A percentile compares a stretch with the other conserved stretches of the same genome.
Conservation (phyloP, 176 grass and related monocot species). For the Aegilops speltoides region DNA sequence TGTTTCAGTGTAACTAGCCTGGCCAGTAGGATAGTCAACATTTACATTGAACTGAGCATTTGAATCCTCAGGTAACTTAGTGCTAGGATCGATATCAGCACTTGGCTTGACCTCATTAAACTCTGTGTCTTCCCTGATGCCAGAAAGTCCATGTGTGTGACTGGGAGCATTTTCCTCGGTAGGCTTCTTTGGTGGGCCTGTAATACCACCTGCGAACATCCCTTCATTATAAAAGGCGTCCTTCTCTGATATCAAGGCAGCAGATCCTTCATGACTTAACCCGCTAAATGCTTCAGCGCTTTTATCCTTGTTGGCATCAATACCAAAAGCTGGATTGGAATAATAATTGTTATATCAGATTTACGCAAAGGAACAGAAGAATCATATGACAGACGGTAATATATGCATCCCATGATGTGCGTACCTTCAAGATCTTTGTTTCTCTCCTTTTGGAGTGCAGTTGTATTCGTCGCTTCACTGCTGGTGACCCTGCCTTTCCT, state of each 20-base stretch:
- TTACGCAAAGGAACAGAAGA: background rate
- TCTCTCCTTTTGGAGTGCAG: conserved; percentile 36
- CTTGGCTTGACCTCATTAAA: conserved; percentile 18
- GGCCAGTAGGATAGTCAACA: conserved; percentile 15
- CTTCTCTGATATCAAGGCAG: conserved; percentile 39
- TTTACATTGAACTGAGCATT: conserved; percentile 50
- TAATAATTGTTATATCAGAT: conserved; percentile 28
- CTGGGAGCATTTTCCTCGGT: conserved; percentile 9
- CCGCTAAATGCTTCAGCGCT: conserved; percentile 10
- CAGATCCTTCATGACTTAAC: conserved; percentile 32
- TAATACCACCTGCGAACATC: conserved; percentile 21
- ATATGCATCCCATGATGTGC: background rate
- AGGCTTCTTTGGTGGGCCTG: conserved; percentile 4
- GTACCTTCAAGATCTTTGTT: conserved; percentile 47
- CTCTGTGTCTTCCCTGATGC: conserved; percentile 27
- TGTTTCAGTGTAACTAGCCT: conserved; percentile 16
- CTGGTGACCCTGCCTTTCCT: conserved; percentile 72
- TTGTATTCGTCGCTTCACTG: conserved; percentile 38
- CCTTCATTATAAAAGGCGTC: conserved; percentile 39
- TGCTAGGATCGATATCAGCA: conserved; percentile 36
- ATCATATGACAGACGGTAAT: background rate
- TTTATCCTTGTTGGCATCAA: conserved; percentile 41
- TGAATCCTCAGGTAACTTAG: conserved; percentile 58
- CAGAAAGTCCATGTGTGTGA: conserved; percentile 11
- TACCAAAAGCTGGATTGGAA: conserved; percentile 36